Evolutionary conservation across 148 eudicot species (phyloP).

Genomic region (Dianthus caryophyllus): DNA sequence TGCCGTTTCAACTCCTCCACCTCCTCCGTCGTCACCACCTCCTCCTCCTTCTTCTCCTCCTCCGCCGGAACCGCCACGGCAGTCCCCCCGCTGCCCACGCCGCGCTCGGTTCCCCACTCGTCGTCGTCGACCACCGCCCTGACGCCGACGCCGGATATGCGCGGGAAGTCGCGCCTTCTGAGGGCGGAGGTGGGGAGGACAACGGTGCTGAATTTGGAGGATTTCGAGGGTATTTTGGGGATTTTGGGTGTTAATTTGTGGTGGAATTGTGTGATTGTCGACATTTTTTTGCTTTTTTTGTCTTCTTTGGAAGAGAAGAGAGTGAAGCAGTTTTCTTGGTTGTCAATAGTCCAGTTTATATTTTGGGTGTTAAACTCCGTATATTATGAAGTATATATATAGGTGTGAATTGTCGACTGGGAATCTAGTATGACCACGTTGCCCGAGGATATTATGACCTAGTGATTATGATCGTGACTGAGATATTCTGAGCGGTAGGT

Average conservation of each 20-base stretch:
- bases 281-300: slow-evolving; percentile 40
- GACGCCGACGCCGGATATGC: slow-evolving; percentile 1
- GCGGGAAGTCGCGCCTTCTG: neutral
- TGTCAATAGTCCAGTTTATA: too few species aligned
- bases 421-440: too few species aligned
- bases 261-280: slow-evolving; percentile 31
- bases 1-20: slow-evolving; percentile 49
- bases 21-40: slow-evolving; percentile 31
- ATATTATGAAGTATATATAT: too few species aligned
- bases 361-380: too few species aligned
- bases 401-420: too few species aligned
- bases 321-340: too few species aligned
- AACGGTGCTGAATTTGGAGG: slow-evolving; percentile 21
- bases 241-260: slow-evolving; percentile 27
- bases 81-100: slow-evolving; percentile 1
- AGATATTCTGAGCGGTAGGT: too few species aligned
- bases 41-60: slow-evolving; percentile 31
- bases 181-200: neutral
- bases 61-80: slow-evolving; percentile 34
- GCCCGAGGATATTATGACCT: too few species aligned
- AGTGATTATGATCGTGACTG: too few species aligned
- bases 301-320: neutral
- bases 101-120: slow-evolving; percentile 30
- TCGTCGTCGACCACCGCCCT: slow-evolving; percentile 24
- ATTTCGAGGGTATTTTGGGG: slow-evolving; percentile 12